Base-by-base conservation (phyloP, 768 basidiomycete genomes). In the Macrolepiota albuminosa region DNA sequence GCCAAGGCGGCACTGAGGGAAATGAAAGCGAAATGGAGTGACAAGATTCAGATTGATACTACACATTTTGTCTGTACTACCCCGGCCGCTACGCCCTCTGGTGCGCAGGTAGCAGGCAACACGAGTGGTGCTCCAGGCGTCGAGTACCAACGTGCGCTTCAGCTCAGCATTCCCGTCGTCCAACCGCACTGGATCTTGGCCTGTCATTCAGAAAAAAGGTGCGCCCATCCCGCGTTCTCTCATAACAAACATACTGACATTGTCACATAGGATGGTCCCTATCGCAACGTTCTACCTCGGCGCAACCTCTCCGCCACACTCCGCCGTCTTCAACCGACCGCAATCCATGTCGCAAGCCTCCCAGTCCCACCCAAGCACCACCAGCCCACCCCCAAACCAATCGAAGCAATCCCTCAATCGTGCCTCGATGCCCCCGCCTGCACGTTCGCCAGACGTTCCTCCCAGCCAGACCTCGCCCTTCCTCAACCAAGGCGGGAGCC, bases 61-160 rank as follows among this genome's bases (percentile, higher is more conserved):
- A 98, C 95, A 0, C 96, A 99, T 72, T 99, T 97, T 65, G 95
- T 98, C 45, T 96, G 95, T 70, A 96, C 94, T 18, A 93, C 91
- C 0, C 93, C 95, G 3, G 88, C 87, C 1, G 81, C 85, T 10
- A 87, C 85, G 0, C 83, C 85, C 0, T 66, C 71, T 10, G 87
- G 84, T 36, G 84, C 84, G 10, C 80, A 77, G 59, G 80, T 80
- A 0, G 77, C 80, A 9, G 84, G 87, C 0, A 81, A 77, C 57
- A 69, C 77, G 1, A 74, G 76, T 11, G 75, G 79, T 16, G 84
- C 85, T 2, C 90, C 93, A 0, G 89, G 89, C 0, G 87, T 91
- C 7, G 92, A 95, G 66, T 98, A 98, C 70, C 94, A 98, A 69
- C 84, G 94, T n/a, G 97, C 96, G 3, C 73, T 95, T 58, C 93